Percentiles rank a stretch among this genome's conserved stretches.
Conservation (phyloP, 2,329 filamentous ascomycete genomes). For the Colletotrichum navitas region DNA sequence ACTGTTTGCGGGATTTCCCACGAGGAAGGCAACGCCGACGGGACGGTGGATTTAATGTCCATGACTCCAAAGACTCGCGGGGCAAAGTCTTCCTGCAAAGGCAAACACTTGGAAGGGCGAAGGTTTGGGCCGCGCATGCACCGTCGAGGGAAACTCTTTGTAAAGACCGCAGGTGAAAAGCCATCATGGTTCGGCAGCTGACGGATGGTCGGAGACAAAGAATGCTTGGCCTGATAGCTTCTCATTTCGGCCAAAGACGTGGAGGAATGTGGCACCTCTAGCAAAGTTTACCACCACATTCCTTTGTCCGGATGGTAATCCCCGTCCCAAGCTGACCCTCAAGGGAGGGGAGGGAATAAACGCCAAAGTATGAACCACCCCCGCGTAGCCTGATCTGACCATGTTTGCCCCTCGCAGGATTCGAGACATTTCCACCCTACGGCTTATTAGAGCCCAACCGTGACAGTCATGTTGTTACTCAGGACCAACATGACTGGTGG, state of each 20-base stretch:
- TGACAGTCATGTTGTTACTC: constrained; percentile 92
- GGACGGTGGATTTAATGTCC: constrained; percentile 38
- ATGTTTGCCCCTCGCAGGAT: constrained; percentile 36
- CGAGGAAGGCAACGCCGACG: constrained; percentile 31
- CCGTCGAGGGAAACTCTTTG: constrained; percentile 39
- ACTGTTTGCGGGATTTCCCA: constrained; percentile 38
- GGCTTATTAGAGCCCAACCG: constrained; percentile 71
- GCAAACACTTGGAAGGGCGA: constrained; percentile 10
- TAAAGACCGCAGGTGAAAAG: constrained; percentile 35
- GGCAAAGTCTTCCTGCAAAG: not conserved
- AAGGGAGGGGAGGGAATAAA: constrained; percentile 5
- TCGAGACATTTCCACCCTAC: constrained; percentile 35
- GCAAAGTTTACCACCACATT: constrained; percentile 39
- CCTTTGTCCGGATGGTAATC: constrained; percentile 41
- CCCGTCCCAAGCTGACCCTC: constrained; percentile 21
- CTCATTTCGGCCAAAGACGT: constrained; percentile 42
- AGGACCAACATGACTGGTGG: constrained; percentile 84
- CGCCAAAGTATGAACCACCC: constrained; percentile 37
- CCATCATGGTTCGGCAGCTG: constrained; percentile 33
- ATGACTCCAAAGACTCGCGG: constrained; percentile 31
- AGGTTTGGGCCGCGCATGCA: constrained; percentile 35
- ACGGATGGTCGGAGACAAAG: constrained; percentile 37
- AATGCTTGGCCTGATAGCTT: constrained; percentile 34
- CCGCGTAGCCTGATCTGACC: constrained; percentile 38
- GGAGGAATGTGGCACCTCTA: constrained; percentile 37